phyloP scores from a whole-genome alignment of 1,284 basidiomycete species.

The Bjerkandera adusta region DNA sequence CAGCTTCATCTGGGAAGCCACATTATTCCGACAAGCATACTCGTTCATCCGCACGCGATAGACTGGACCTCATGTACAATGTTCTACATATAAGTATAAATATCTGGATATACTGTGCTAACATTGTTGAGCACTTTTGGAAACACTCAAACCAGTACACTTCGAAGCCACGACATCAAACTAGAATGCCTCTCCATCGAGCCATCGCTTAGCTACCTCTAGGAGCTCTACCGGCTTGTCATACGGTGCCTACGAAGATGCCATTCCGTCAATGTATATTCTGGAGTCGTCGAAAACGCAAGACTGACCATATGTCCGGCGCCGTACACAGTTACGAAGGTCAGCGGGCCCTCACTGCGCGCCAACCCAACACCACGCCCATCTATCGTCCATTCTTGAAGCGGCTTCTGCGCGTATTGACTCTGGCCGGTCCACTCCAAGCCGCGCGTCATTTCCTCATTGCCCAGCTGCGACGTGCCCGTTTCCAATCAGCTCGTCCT shows the following conservation, averaged over 20 bases:
- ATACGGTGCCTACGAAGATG: conserved; percentile 46
- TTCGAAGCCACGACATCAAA: neutral
- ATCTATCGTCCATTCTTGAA: conserved; percentile 54
- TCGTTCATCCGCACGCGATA: conserved; percentile 8
- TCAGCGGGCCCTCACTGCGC: conserved; percentile 55
- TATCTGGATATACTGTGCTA: no score
- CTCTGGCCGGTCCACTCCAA: conserved; percentile 63
- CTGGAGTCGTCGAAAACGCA: neutral
- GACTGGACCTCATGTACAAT: neutral
- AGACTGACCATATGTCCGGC: conserved; percentile 65
- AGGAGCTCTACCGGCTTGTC: conserved; percentile 56
- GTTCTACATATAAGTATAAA: neutral
- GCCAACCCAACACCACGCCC: conserved; percentile 54
- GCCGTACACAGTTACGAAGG: conserved; percentile 60
- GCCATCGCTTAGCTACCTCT: conserved; percentile 49
- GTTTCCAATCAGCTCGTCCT: neutral
- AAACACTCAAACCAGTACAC: no score
- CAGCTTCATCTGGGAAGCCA: conserved; percentile 12
- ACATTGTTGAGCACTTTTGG: no score
- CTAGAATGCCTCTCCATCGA: conserved; percentile 35
- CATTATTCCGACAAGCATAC: conserved; percentile 2
- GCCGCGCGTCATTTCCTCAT: conserved; percentile 58
- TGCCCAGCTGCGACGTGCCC: conserved; percentile 35
- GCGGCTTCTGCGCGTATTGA: conserved; percentile 42
- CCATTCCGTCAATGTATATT: neutral